A percentile compares a stretch with the other conserved stretches of the same genome.
Conservation (phyloP, 2,329 filamentous ascomycete species). For the Alternaria ethzedia region DNA sequence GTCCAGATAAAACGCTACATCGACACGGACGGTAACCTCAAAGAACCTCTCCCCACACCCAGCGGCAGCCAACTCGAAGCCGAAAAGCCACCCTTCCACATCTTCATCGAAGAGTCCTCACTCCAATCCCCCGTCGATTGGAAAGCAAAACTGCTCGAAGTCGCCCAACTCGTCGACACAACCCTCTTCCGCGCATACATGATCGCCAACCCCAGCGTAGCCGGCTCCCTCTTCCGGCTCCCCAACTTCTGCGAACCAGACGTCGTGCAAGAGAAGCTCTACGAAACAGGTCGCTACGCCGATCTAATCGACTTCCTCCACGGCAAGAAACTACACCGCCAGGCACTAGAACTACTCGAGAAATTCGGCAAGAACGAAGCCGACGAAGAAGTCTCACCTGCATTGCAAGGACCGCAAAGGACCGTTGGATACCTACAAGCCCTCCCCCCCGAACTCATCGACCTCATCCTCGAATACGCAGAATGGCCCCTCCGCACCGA, state of each 20-base stretch:
- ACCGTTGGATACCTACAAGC: slow-evolving; percentile 92
- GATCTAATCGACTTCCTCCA: slow-evolving; percentile 98
- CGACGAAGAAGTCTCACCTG: slow-evolving; percentile 54
- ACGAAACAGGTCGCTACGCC: slow-evolving; percentile 86
- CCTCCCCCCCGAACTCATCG: slow-evolving; percentile 83
- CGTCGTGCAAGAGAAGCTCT: slow-evolving; percentile 90
- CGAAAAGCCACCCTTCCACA: slow-evolving; percentile 52
- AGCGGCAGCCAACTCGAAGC: slow-evolving; percentile 47
- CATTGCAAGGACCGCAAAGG: slow-evolving; percentile 78
- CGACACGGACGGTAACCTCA: slow-evolving; percentile 64
- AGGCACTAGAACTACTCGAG: slow-evolving; percentile 81
- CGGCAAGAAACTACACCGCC: slow-evolving; percentile 89
- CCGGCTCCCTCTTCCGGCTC: slow-evolving; percentile 89
- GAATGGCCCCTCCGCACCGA: slow-evolving; percentile 82
- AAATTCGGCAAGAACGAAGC: slow-evolving; percentile 72
- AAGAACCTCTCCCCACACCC: slow-evolving; percentile 61
- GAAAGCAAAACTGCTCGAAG: slow-evolving; percentile 73
- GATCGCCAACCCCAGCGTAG: slow-evolving; percentile 84
- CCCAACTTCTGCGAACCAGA: slow-evolving; percentile 97
- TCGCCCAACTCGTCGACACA: slow-evolving; percentile 87
- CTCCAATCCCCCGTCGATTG: slow-evolving; percentile 59
- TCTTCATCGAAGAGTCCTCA: slow-evolving; percentile 47
- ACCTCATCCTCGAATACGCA: slow-evolving; percentile 88
- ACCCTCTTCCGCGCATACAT: slow-evolving; percentile 94
- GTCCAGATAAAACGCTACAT: slow-evolving; percentile 67